These are phyloP conservation scores for Cladophialophora bantiana DNA, from an alignment of 2,329 filamentous ascomycete genomes.

Conservation along the genomic window DNA sequence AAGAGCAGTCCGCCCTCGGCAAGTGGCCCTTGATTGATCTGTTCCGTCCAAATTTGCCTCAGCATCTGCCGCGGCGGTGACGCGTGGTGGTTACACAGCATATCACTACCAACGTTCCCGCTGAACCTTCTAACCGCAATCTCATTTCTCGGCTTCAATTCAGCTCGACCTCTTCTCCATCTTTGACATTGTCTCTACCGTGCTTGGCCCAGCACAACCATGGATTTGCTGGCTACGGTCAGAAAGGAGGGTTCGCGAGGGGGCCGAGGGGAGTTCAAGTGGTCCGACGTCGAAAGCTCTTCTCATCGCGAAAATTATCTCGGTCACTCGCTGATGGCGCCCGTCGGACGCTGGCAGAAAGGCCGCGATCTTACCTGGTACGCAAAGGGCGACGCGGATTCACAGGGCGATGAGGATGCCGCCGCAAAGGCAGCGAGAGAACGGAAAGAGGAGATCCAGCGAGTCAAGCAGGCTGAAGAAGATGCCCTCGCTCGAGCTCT, in stretches of 20 bases:
- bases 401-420: conserved; percentile 62
- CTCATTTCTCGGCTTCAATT: conserved; percentile 6
- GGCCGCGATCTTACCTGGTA: conserved; percentile 74
- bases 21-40: conserved; percentile 8
- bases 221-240: conserved; percentile 93
- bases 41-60: conserved; percentile 13
- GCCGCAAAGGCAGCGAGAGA: conserved; percentile 67
- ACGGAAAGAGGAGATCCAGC: conserved; percentile 77
- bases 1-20: conserved; percentile 6
- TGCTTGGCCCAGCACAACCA: conserved; percentile 48
- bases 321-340: conserved; percentile 89
- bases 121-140: conserved; percentile 14
- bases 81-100: conserved; percentile 30
- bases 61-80: not conserved
- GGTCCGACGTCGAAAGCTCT: conserved; percentile 90
- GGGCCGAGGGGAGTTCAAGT: conserved; percentile 89
- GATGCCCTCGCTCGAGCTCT: conserved; percentile 86
- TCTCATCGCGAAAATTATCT: conserved; percentile 88
- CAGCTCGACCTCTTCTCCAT: conserved; percentile 5
- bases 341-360: conserved; percentile 90
- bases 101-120: conserved; percentile 6
- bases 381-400: conserved; percentile 62
- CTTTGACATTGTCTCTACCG: not conserved
- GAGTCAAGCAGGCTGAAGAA: conserved; percentile 89
- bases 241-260: conserved; percentile 85